Evolutionary conservation across 2,329 filamentous ascomycete genomes (phyloP).

Genomic region (Amauroascus verrucosus): DNA sequence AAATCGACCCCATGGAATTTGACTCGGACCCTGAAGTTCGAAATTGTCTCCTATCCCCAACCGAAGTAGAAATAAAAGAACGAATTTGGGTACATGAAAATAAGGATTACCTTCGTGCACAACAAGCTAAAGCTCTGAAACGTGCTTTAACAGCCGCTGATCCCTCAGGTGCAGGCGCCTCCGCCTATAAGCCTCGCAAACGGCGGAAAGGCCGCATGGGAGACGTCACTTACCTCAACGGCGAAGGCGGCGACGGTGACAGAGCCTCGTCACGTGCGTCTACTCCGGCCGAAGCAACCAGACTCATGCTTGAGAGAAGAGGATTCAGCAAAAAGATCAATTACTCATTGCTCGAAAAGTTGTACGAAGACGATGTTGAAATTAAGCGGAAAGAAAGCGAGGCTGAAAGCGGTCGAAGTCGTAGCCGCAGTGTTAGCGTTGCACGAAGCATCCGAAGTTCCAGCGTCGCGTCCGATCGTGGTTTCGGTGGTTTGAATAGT

Average conservation of each 20-base stretch:
- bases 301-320: conserved; percentile 56
- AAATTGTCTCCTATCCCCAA: conserved; percentile 62
- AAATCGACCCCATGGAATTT: conserved; percentile 72
- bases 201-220: conserved; percentile 39
- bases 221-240: conserved; percentile 37
- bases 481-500: conserved; percentile 7
- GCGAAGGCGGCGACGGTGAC: conserved; percentile 45
- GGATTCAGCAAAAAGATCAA: conserved; percentile 67
- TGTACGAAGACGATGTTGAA: conserved; percentile 31
- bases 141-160: conserved; percentile 51
- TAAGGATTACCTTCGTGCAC: conserved; percentile 78
- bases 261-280: conserved; percentile 56
- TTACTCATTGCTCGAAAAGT: conserved; percentile 41
- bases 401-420: conserved; percentile 11
- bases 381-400: conserved; percentile 17
- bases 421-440: conserved; percentile 25
- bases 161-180: conserved; percentile 21
- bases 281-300: conserved; percentile 58
- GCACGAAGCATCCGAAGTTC: conserved; percentile 14
- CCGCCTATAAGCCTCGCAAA: conserved; percentile 39
- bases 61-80: conserved; percentile 74
- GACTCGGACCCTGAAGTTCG: conserved; percentile 78
- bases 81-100: conserved; percentile 91
- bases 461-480: conserved; percentile 14
- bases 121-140: conserved; percentile 73